phyloP scores from a whole-genome alignment of 768 basidiomycete species.

The Mycena olivaceomarginata region DNA sequence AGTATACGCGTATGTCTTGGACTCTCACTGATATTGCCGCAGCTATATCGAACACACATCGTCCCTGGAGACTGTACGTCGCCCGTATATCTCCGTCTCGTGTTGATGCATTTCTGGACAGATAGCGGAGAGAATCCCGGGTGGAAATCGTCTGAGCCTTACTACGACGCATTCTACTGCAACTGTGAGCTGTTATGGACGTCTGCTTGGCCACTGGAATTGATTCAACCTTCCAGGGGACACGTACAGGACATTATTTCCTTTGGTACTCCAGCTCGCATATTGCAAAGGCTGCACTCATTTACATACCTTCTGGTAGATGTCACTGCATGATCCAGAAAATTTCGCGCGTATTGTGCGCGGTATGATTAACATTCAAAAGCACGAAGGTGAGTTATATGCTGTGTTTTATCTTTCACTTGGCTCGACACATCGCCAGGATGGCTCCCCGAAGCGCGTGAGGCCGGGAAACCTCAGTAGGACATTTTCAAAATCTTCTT shows the following conservation, averaged over 20 bases:
- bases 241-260: conserved; percentile 77
- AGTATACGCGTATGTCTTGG: background rate
- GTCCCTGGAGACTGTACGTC: conserved; percentile 78
- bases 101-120: conserved; percentile 41
- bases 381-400: conserved; percentile 71
- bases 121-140: conserved; percentile 80
- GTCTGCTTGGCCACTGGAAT: background rate
- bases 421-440: conserved; percentile 55
- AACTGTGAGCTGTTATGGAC: conserved; percentile 64
- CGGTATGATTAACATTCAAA: conserved; percentile 81
- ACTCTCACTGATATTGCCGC: background rate
- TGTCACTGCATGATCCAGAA: conserved; percentile 78
- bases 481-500: conserved; percentile 55
- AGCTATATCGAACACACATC: conserved; percentile 79
- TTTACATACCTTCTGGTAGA: conserved; percentile 39
- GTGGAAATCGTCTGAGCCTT: conserved; percentile 80
- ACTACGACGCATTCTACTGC: conserved; percentile 82
- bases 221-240: conserved; percentile 60
- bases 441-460: conserved; percentile 73
- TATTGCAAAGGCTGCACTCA: background rate
- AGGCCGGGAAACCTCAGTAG: conserved; percentile 73
- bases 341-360: conserved; percentile 77
- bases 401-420: background rate
- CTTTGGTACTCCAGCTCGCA: conserved; percentile 56
- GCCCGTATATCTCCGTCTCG: background rate